These are phyloP conservation scores for Gracilaria vermiculophylla DNA, from an alignment of 23 red algal species.

Conservation along the genomic window DNA sequence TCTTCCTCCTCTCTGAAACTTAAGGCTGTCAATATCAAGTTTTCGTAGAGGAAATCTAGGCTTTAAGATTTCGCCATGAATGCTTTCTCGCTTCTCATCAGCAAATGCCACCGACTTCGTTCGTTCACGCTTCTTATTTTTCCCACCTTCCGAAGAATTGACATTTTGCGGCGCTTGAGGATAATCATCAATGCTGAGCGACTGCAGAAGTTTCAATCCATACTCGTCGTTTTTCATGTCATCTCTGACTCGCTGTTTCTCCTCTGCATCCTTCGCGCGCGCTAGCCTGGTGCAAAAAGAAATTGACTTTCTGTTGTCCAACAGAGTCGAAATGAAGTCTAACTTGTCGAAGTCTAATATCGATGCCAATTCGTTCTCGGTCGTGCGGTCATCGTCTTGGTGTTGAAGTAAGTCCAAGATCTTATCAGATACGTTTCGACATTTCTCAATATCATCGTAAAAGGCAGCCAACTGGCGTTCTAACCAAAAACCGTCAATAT, in stretches of 20 bases:
- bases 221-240: constrained; percentile 39
- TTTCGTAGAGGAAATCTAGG: constrained; percentile 24
- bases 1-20: constrained; percentile 48
- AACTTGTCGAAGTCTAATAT: constrained; percentile 80
- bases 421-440: constrained; percentile 17
- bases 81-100: neutral
- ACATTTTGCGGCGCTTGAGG: neutral
- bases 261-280: constrained; percentile 41
- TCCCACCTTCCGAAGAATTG: neutral
- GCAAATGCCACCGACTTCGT: neutral
- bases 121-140: neutral
- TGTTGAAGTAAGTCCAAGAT: constrained; percentile 16
- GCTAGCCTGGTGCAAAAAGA: constrained; percentile 58
- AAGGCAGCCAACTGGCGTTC: constrained; percentile 47
- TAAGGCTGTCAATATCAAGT: constrained; percentile 73
- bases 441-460: constrained; percentile 36
- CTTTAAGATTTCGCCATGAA: neutral
- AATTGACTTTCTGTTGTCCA: constrained; percentile 64
- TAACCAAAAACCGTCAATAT: constrained; percentile 70
- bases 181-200: neutral
- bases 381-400: constrained; percentile 11
- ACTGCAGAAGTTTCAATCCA: neutral
- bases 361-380: constrained; percentile 60
- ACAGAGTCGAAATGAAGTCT: constrained; percentile 67
- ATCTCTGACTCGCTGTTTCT: constrained; percentile 4